Base-by-base conservation (phyloP, 768 basidiomycete genomes). In the Suillus paluster region DNA sequence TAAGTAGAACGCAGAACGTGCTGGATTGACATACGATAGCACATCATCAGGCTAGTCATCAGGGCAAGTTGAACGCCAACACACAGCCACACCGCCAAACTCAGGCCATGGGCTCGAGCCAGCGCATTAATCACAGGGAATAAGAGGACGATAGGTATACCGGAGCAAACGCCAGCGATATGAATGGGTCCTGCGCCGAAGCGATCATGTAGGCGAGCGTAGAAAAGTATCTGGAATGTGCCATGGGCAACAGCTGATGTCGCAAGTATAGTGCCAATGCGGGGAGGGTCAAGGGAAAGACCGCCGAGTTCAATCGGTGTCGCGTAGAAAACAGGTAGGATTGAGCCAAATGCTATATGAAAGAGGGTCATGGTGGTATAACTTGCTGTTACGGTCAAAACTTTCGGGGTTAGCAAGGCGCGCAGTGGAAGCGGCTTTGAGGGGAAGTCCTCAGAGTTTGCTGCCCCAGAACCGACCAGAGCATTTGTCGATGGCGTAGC, bases 301-400 rank as follows among this genome's bases (percentile, higher is more conserved):
- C 71, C 74, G 42, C 75, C 74, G 23, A 75, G 55, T 58, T 66
- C 68, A 9, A 77, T 64, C 2, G 75, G 70, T 30, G 71, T 68
- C 27, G 73, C 65, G 8, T 70, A 73, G 61, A 74, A 78, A 38
- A 78, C 64, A 1, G 79, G 76, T 15, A 67, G 30, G 12, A 80
- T 36, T 3, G 87, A 81, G 44, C 83, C 83, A 64, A 83, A 84
- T 6, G 85, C 72, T 45, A 90, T 89, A 59, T 91, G 89, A 55
- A 88, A 73, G 14, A 91, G 77, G 4, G 88, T 81, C 23, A 88
- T 78, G 38, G 75, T 72, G 5, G 84, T 85, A 70, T 91, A 92
- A 67, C 88, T 89, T 11, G 77, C 76, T 5, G 83, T 80, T 7
- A 88, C 81, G 48, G 86, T 71, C 25, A 90, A 64, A 1, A 92